Evolutionary conservation across 2,329 filamentous ascomycete genomes (phyloP), one percentile per base, ranked within the genome.

Genomic region (Neopestalotiopsis rosae): DNA sequence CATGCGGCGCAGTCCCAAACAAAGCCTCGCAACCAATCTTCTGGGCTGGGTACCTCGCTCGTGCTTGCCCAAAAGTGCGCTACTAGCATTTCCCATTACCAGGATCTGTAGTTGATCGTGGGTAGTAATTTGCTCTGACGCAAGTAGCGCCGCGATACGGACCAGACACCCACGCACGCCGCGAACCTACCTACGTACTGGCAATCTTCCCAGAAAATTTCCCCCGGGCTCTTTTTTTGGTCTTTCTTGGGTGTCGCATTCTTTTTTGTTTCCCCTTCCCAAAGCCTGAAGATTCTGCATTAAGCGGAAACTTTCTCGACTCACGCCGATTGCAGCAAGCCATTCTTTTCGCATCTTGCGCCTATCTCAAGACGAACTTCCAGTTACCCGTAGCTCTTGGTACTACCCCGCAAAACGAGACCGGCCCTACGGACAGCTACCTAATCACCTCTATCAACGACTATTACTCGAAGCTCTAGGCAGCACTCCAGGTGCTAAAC

Each of bases 41-140:
- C 45, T 52, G 20, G 17, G 17, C n/a, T n/a, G 17, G 17, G 45
- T 7, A 52, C 45, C 45, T 17, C 45, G 17, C n/a, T 17, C 13
- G 42, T 49, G 13, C 45, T 52, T 52, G 45, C 45, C 20, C 45
- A 52, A 52, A 52, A 38, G 45, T 7, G 17, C 45, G 45, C 45
- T 52, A 52, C 45, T 38, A 38, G 34, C 45, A 52, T 52, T 20
- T 52, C 45, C 45, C 45, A 52, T 20, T 52, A 52, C 45, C 45
- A 17, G 45, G 45, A 17, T 52, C 45, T 52, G 45, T 52, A 52
- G 45, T 52, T 52, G 45, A 52, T 24, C 45, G 45, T 52, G 45
- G 45, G 45, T 52, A 52, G 45, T 52, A 52, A 52, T 52, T 52
- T 52, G 45, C 45, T 52, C 45, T 52, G 45, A 52, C 45, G 45